These are phyloP conservation scores for Termitomyces titanicus DNA, from an alignment of 768 basidiomycete species.

Conservation along the genomic window DNA sequence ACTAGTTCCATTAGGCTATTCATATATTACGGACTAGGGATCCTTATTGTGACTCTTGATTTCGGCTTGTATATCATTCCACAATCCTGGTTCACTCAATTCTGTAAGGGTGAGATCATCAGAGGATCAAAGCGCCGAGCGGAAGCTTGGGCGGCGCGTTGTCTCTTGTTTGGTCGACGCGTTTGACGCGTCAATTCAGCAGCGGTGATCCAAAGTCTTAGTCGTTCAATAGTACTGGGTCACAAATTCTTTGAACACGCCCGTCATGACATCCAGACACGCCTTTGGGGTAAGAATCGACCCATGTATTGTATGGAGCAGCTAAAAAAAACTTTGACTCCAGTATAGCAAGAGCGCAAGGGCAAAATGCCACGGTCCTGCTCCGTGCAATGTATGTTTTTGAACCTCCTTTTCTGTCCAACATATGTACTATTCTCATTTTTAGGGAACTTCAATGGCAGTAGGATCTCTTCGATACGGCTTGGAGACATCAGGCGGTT, in stretches of 20 bases:
- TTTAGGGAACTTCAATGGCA: constrained; percentile 45
- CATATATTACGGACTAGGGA: background rate
- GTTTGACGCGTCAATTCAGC: constrained; percentile 7
- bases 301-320: background rate
- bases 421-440: background rate
- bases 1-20: background rate
- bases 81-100: no score
- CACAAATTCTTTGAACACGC: background rate
- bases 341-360: constrained; percentile 73
- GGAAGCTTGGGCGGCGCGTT: constrained; percentile 30
- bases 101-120: no score
- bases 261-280: constrained; percentile 14
- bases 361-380: constrained; percentile 64
- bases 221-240: no score
- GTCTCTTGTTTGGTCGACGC: constrained; percentile 29
- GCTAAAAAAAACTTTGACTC: background rate
- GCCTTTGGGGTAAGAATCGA: constrained; percentile 14
- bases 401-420: background rate
- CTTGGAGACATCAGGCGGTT: constrained; percentile 34
- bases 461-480: constrained; percentile 68
- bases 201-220: background rate
- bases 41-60: background rate
- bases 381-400: constrained; percentile 46
- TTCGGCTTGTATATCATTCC: background rate
- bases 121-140: background rate